These are phyloP conservation scores for Eucalyptus microcorys DNA, from an alignment of 345 rosid species.

Conservation along the genomic window DNA sequence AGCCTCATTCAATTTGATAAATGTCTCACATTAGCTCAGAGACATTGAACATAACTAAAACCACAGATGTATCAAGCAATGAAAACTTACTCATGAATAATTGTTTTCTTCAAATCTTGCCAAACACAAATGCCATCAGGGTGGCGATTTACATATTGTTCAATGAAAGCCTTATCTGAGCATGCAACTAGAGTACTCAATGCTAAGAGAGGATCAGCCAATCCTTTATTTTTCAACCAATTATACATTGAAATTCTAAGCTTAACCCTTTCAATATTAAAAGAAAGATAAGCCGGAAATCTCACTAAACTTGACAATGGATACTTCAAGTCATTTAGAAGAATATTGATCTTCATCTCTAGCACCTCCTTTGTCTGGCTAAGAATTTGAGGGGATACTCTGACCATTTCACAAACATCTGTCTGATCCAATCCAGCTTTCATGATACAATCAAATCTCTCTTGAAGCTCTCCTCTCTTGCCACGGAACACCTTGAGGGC, in stretches of 20 bases:
- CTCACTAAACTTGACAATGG: conserved; percentile 28
- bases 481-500: conserved; percentile 49
- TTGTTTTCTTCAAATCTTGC: conserved; percentile 33
- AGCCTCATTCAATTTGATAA: not conserved
- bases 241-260: conserved; percentile 46
- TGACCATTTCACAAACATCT: conserved; percentile 42
- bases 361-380: conserved; percentile 33
- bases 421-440: conserved; percentile 47
- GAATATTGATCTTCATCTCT: conserved; percentile 40
- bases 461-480: conserved; percentile 52
- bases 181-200: conserved; percentile 40
- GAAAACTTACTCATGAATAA: not conserved
- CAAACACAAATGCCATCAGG: conserved; percentile 55
- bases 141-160: conserved; percentile 32
- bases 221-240: conserved; percentile 51
- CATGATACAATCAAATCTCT: conserved; percentile 64
- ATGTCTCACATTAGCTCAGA: not conserved
- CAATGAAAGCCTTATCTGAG: conserved; percentile 22
- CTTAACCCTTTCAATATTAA: conserved; percentile 31
- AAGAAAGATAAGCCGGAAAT: conserved; percentile 45
- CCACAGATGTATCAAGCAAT: not conserved
- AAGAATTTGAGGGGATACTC: conserved; percentile 52
- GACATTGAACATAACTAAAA: not conserved
- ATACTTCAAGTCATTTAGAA: conserved; percentile 38
- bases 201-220: conserved; percentile 7